A percentile compares a stretch with the other conserved stretches of the same genome.
Evolutionary conservation across 78 protist genomes (phyloP).

Genomic region (Dictyostelium firmibasis): DNA sequence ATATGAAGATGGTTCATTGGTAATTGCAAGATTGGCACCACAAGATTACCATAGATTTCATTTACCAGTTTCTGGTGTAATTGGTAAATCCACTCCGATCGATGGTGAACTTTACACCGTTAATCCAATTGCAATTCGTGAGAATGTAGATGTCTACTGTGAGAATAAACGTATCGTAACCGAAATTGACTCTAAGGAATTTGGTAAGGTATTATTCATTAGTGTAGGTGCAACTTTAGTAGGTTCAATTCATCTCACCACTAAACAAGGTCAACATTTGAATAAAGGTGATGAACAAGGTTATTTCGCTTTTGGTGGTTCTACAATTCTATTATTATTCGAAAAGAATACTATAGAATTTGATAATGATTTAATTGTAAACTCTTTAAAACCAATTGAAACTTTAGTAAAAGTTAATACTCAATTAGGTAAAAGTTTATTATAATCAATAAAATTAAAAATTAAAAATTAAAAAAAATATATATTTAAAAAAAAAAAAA

Average conservation of each 20-base stretch:
- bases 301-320: constrained; percentile 91
- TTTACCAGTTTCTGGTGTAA: constrained; percentile 71
- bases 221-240: constrained; percentile 90
- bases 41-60: constrained; percentile 94
- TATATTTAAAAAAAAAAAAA: too few species aligned
- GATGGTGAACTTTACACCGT: constrained; percentile 85
- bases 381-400: constrained; percentile 82
- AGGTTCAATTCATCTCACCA: constrained; percentile 82
- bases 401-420: constrained; percentile 85
- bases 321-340: constrained; percentile 79
- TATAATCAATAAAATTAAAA: not conserved
- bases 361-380: constrained; percentile 82
- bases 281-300: constrained; percentile 86
- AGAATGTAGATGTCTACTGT: constrained; percentile 77
- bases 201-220: constrained; percentile 73
- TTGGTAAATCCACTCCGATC: constrained; percentile 37
- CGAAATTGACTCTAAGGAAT: constrained; percentile 57
- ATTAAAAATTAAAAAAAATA: not conserved
- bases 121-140: constrained; percentile 89
- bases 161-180: constrained; percentile 78
- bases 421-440: constrained; percentile 72
- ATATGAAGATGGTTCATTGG: constrained; percentile 83
- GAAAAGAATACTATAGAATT: constrained; percentile 62
- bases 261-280: constrained; percentile 46
- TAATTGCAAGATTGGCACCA: constrained; percentile 87